phyloP scores from a whole-genome alignment of 2,329 filamentous ascomycete species.

The Aspergillus texensis region DNA sequence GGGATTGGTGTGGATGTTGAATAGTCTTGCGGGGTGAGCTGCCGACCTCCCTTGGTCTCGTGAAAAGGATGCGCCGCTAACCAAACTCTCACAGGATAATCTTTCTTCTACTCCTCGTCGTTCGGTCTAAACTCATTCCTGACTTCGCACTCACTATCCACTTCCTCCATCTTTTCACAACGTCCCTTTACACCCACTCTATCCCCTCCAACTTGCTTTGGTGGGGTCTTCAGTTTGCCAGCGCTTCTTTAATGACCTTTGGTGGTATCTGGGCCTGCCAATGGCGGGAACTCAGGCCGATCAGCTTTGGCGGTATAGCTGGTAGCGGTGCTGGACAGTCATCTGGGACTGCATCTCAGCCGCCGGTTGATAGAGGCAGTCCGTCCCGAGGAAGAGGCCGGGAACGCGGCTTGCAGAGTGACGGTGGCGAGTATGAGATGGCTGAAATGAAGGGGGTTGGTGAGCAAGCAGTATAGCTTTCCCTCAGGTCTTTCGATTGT shows the following conservation, averaged over 20 bases:
- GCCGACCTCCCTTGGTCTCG: slow-evolving; percentile 4
- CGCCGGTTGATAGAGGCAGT: slow-evolving; percentile 16
- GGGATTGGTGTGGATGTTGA: slow-evolving; percentile 68
- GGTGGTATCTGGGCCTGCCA: slow-evolving; percentile 89
- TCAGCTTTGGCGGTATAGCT: slow-evolving; percentile 71
- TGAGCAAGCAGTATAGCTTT: slow-evolving; percentile 33
- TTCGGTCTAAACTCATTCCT: slow-evolving; percentile 88
- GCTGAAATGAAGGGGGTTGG: slow-evolving; percentile 34
- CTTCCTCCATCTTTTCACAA: slow-evolving; percentile 76
- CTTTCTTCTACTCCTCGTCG: slow-evolving; percentile 79
- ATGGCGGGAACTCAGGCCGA: slow-evolving; percentile 85
- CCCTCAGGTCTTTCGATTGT: neutral
- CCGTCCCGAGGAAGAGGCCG: slow-evolving; percentile 34
- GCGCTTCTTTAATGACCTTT: slow-evolving; percentile 64
- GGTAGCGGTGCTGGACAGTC: slow-evolving; percentile 21
- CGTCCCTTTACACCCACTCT: slow-evolving; percentile 74
- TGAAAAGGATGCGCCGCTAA: neutral
- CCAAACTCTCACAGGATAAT: slow-evolving; percentile 65
- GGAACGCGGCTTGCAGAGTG: slow-evolving; percentile 28
- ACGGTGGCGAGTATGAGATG: slow-evolving; percentile 39
- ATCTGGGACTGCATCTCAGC: slow-evolving; percentile 14
- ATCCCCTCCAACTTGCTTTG: slow-evolving; percentile 80
- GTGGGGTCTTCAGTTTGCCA: slow-evolving; percentile 73
- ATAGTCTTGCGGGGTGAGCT: slow-evolving; percentile 64
- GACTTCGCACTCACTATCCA: slow-evolving; percentile 93